phyloP scores from a whole-genome alignment of 176 grass and related monocot genomes.

The Oryza coarctata region DNA sequence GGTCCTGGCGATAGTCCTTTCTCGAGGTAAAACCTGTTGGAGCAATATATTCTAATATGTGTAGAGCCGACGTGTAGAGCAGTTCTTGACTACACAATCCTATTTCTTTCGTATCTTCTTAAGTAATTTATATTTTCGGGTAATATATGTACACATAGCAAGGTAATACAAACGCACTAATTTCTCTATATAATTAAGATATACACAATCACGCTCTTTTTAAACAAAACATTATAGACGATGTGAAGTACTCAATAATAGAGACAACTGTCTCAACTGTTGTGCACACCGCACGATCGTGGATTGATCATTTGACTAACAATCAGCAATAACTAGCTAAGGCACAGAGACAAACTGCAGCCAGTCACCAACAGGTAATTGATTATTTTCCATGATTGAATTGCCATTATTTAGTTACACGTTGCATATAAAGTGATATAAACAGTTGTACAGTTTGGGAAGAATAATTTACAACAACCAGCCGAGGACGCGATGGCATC shows the following conservation, averaged over 20 bases:
- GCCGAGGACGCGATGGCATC: neutral
- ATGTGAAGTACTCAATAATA: neutral
- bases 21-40: too few relatives aligned
- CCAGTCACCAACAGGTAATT: too few relatives aligned
- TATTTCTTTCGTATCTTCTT: too few relatives aligned
- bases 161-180: too few relatives aligned
- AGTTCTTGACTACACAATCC: too few relatives aligned
- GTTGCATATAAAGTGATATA: neutral
- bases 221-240: neutral
- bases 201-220: too few relatives aligned
- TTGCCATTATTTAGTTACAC: neutral
- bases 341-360: neutral
- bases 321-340: neutral
- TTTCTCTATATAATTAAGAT: too few relatives aligned
- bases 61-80: too few relatives aligned
- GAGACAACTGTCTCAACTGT: neutral
- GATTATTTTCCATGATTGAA: neutral
- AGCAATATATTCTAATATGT: too few relatives aligned
- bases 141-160: too few relatives aligned
- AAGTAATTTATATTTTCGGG: too few relatives aligned
- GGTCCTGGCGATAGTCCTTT: too few relatives aligned
- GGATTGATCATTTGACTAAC: neutral
- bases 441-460: neutral
- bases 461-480: neutral
- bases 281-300: neutral